A percentile compares a stretch with the other conserved stretches of the same genome.
phyloP scores from a whole-genome alignment of 1,139 yeast genomes.

The Lodderomyces parapsilosis region DNA sequence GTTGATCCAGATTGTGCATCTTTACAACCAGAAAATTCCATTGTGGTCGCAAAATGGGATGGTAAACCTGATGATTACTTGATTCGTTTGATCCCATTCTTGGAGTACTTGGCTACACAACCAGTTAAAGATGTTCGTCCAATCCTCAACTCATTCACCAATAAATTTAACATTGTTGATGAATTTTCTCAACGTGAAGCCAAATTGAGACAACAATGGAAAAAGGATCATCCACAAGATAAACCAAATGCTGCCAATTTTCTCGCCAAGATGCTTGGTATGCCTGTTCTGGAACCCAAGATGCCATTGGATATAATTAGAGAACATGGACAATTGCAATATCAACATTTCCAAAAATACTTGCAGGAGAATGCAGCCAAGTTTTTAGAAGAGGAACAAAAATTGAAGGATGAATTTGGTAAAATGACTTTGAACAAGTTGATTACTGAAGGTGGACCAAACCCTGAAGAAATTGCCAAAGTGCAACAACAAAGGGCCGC shows the following conservation, averaged over 20 bases:
- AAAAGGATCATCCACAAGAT: slow-evolving; percentile 58
- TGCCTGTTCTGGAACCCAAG: slow-evolving; percentile 62
- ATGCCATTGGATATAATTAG: slow-evolving; percentile 91
- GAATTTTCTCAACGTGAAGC: slow-evolving; percentile 81
- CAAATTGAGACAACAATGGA: slow-evolving; percentile 65
- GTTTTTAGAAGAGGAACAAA: slow-evolving; percentile 74
- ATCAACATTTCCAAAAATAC: slow-evolving; percentile 77
- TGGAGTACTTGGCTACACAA: slow-evolving; percentile 93
- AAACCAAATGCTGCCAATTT: slow-evolving; percentile 53
- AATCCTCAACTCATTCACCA: slow-evolving; percentile 66
- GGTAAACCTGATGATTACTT: slow-evolving; percentile 81
- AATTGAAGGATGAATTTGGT: slow-evolving; percentile 77
- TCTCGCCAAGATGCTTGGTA: slow-evolving; percentile 59
- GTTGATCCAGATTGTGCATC: slow-evolving; percentile 70
- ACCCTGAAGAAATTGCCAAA: slow-evolving; percentile 81
- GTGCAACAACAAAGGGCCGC: slow-evolving; percentile 48
- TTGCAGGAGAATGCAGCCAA: slow-evolving; percentile 88
- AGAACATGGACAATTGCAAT: slow-evolving; percentile 90
- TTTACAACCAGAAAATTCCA: slow-evolving; percentile 90
- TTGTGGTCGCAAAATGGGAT: slow-evolving; percentile 80
- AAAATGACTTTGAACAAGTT: slow-evolving; percentile 80
- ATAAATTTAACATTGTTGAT: slow-evolving; percentile 58
- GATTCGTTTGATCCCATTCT: slow-evolving; percentile 80
- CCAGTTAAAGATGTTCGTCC: slow-evolving; percentile 91
- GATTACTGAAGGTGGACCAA: slow-evolving; percentile 81